Base-by-base conservation (phyloP, 495 filamentous ascomycete species). In the Wilcoxina mikolae region DNA sequence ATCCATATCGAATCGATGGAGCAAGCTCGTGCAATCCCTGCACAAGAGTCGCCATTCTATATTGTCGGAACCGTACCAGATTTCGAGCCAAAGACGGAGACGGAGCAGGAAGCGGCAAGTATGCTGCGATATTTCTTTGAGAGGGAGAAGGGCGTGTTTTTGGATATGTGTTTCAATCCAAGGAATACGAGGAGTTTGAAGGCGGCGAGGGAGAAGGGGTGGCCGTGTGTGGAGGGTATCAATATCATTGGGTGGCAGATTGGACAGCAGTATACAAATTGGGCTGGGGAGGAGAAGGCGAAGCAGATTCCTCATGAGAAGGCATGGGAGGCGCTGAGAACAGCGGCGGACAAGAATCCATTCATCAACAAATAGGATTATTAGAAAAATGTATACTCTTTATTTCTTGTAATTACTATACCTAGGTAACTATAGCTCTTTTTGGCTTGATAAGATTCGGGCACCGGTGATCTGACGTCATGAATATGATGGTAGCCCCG, bases 1-100 rank as follows among this genome's bases (percentile, higher is more conserved):
- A 65, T 78, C 11, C 76, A 78, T 48, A 71, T 87, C 3, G 68
- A 72, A 1, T 74, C 73, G 3, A 68, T 74, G 0, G 68, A 70
- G 33, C 71, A 82, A 57, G 81, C 80, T 0, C 65, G 73, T 38
- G 45, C 47, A 9, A 41, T 59, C n/a, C n/a, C 18, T 9, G 15
- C 15, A 4, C 39, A 38, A 0, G 26, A 53, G 11, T n/a, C 35
- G 18, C 65, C 64, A 3, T 52, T 43, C 31, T 64, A 64, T 38
- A 44, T 66, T 15, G 56, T 67, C 7, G 60, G 60, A 25, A 64
- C 60, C 0, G 65, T 66, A 18, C 65, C 65, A 4, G 64, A 67
- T 33, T 61, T 66, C 29, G 56, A 64, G 41, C 64, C 65, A 7
- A 49, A 38, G 54, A 64, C 64, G 10, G 56, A 57, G 15, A 44